Evolutionary conservation across 345 rosid species (phyloP).

Genomic region (Euclidium syriacum): DNA sequence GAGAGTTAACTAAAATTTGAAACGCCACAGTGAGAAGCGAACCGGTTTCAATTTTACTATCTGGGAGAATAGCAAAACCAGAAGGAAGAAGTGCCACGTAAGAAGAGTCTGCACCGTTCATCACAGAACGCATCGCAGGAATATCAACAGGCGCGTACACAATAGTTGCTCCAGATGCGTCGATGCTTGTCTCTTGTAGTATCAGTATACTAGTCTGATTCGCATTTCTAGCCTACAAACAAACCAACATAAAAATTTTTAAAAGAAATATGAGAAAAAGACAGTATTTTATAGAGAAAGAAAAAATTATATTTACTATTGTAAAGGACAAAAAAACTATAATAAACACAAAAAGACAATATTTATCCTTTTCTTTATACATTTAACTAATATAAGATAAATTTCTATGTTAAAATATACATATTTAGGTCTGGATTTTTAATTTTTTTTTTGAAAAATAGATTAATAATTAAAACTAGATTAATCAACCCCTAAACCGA

Average conservation of each 20-base stretch:
- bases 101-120: conserved; percentile 97
- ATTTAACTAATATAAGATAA: too few species aligned
- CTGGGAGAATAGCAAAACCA: conserved; percentile 79
- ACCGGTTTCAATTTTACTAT: conserved; percentile 44
- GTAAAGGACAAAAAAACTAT: too few species aligned
- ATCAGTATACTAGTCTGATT: conserved; percentile 89
- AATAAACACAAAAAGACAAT: neutral
- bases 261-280: too few species aligned
- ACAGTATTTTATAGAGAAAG: too few species aligned
- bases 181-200: conserved; percentile 88
- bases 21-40: conserved; percentile 91
- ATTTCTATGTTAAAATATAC: too few species aligned
- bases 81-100: conserved; percentile 91
- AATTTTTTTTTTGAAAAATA: too few species aligned
- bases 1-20: conserved; percentile 84
- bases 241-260: too few species aligned
- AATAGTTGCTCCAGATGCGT: conserved; percentile 84
- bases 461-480: too few species aligned
- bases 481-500: too few species aligned
- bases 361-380: too few species aligned
- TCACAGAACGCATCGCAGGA: conserved; percentile 90
- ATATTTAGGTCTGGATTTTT: too few species aligned
- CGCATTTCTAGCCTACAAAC: conserved; percentile 72
- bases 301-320: neutral
- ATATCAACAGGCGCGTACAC: conserved; percentile 98